These are phyloP conservation scores for Lolium perenne DNA, from an alignment of 176 grass and related monocot species.

Conservation along the genomic window DNA sequence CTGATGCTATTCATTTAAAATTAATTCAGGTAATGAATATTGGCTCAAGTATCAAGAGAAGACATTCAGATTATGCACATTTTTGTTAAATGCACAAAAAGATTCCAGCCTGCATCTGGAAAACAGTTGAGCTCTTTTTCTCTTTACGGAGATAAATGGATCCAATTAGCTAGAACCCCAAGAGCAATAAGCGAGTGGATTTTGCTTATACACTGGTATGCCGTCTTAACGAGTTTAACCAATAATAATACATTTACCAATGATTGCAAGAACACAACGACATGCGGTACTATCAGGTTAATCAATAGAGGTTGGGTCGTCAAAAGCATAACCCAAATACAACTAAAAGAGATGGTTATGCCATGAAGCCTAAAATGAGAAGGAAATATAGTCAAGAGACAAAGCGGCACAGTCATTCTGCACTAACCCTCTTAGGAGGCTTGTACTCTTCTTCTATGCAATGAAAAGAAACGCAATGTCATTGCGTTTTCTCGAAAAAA, in stretches of 20 bases:
- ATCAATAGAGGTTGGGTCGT: background rate
- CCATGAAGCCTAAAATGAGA: background rate
- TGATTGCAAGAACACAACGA: background rate
- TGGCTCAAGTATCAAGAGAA: constrained; percentile 8
- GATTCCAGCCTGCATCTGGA: background rate
- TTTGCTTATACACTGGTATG: background rate
- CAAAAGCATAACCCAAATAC: background rate
- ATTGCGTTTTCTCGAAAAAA: no score
- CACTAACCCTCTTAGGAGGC: no score
- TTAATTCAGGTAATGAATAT: background rate
- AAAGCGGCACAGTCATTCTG: background rate
- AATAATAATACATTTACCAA: background rate
- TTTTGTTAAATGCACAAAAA: background rate
- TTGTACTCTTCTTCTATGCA: no score
- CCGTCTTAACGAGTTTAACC: constrained; percentile 1
- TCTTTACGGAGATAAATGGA: background rate
- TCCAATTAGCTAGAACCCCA: background rate
- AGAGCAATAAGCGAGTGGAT: constrained; percentile 15
- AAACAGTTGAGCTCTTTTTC: background rate
- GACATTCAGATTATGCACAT: background rate
- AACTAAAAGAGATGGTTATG: constrained; percentile 27
- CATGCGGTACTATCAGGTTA: background rate
- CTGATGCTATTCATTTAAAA: background rate
- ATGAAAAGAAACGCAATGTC: no score
- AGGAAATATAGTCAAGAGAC: background rate